Conservation (phyloP, 345 rosid species). For the Salix suchowensis region DNA sequence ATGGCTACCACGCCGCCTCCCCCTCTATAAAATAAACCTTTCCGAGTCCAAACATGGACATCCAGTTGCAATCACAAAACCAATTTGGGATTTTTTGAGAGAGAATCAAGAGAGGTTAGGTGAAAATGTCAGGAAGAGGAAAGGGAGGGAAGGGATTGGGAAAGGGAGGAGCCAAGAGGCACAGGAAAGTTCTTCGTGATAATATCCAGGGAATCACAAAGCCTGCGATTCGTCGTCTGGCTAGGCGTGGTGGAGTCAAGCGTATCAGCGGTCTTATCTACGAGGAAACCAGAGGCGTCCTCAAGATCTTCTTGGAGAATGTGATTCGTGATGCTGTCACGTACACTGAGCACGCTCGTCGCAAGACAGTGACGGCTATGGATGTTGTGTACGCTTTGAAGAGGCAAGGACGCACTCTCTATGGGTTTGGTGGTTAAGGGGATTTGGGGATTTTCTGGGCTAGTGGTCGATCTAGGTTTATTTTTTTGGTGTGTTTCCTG, state of each 20-base stretch:
- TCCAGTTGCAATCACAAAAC: too few relatives aligned
- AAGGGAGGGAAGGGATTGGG: slow-evolving; percentile 65
- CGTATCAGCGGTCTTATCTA: slow-evolving; percentile 56
- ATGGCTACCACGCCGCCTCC: too few relatives aligned
- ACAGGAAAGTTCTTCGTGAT: slow-evolving; percentile 51
- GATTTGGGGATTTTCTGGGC: too few relatives aligned
- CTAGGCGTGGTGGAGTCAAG: slow-evolving; percentile 57
- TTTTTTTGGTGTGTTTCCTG: too few relatives aligned
- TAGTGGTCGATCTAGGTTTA: too few relatives aligned
- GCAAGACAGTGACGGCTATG: slow-evolving; percentile 65
- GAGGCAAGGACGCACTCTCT: slow-evolving; percentile 59
- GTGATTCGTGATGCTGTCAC: slow-evolving; percentile 53
- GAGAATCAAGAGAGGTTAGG: too few relatives aligned
- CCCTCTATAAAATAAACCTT: too few relatives aligned
- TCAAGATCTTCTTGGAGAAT: slow-evolving; percentile 54
- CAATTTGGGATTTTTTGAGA: too few relatives aligned
- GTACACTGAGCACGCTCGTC: slow-evolving; percentile 54
- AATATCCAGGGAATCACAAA: slow-evolving; percentile 53
- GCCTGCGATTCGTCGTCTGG: slow-evolving; percentile 38
- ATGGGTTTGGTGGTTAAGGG: slow-evolving; percentile 49
- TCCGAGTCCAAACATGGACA: too few relatives aligned
- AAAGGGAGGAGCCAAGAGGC: slow-evolving; percentile 57
- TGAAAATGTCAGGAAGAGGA: slow-evolving; percentile 49
- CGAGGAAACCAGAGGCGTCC: slow-evolving; percentile 51
- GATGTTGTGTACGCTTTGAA: slow-evolving; percentile 57